Base-by-base conservation (phyloP, 2,329 filamentous ascomycete species). In the Bipolaris victoriae region DNA sequence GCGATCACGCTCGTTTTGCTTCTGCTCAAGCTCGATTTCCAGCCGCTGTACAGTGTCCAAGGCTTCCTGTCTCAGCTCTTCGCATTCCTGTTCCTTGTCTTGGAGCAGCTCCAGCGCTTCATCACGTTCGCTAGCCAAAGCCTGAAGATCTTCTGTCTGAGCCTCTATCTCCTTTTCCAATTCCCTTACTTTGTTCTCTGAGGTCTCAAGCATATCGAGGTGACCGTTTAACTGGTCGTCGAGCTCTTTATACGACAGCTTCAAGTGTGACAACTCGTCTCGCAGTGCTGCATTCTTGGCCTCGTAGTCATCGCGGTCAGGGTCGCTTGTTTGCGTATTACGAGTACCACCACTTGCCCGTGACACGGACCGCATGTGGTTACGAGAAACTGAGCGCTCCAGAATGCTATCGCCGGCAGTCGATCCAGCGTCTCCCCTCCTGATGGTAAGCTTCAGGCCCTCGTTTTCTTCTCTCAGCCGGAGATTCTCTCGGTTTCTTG, bases 401-500 rank as follows among this genome's bases (percentile, higher is more conserved):
- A 98, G 85, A 41, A 98, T 90, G 73, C 92, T 97, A 72, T 98
- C 95, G 5, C 94, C 88, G 1, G 92, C 82, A 52, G 85, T 76
- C 3, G 85, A 88, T 70, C 65, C 84, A 51, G 76, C 77, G 60
- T 86, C 90, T 29, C 86, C 86, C 61, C 91, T 88, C 52, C 92
- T 88, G 64, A 92, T 89, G 1, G 90, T 87, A 68, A 98, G 87
- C 78, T 98, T 99, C 61, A 99, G 82, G 60, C 97, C 93, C 77
- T 99, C 95, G 61, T 98, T 98, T 74, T 99, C 94, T 72, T 97
- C 92, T 75, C 98, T 96, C 7, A 99, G 82, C 5, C 92, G 87
- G 73, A 98, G 93, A 72, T 97, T 96, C 73, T 99, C 95, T 24
- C 92, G 90, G 71, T 97, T 97, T 22, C 95, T 86, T 35, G 95